Evolutionary conservation across 2,329 filamentous ascomycete genomes (phyloP).

Genomic region (Xylaria sp.): DNA sequence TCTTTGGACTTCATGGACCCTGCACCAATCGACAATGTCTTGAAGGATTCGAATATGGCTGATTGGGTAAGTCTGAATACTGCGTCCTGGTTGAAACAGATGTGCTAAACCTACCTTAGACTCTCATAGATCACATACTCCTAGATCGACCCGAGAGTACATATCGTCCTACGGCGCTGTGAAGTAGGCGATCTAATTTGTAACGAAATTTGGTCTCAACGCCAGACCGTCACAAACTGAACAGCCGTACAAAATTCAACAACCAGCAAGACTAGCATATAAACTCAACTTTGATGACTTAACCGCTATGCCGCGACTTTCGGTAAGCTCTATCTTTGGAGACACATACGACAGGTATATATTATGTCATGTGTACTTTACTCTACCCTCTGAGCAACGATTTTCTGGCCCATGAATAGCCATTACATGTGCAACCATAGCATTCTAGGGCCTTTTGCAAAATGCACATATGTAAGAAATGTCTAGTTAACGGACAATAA

Average conservation of each 20-base stretch:
- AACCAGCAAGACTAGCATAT: constrained; percentile 5
- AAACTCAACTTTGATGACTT: not conserved
- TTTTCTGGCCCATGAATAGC: not conserved
- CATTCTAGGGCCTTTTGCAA: not conserved
- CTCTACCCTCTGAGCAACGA: not conserved
- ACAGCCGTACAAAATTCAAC: constrained; percentile 5
- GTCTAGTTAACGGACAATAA: not conserved
- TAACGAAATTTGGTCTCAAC: constrained; percentile 3
- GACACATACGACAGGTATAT: not conserved
- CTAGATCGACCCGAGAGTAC: constrained; percentile 44
- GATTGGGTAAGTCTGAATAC: constrained; percentile 54
- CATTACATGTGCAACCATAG: not conserved
- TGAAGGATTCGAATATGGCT: constrained; percentile 50
- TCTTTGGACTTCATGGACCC: constrained; percentile 50
- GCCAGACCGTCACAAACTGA: not conserved
- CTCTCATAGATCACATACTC: constrained; percentile 47
- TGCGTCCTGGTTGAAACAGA: not conserved
- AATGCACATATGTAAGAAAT: not conserved
- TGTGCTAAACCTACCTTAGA: constrained; percentile 41
- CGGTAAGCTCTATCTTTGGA: not conserved
- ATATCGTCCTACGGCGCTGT: constrained; percentile 37
- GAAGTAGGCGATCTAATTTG: not conserved
- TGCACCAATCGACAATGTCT: constrained; percentile 53
- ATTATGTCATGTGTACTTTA: constrained; percentile 1
- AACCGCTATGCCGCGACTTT: not conserved